Evolutionary conservation across 768 basidiomycete genomes (phyloP).

Genomic region (Tylopilus cervinicoccineus): DNA sequence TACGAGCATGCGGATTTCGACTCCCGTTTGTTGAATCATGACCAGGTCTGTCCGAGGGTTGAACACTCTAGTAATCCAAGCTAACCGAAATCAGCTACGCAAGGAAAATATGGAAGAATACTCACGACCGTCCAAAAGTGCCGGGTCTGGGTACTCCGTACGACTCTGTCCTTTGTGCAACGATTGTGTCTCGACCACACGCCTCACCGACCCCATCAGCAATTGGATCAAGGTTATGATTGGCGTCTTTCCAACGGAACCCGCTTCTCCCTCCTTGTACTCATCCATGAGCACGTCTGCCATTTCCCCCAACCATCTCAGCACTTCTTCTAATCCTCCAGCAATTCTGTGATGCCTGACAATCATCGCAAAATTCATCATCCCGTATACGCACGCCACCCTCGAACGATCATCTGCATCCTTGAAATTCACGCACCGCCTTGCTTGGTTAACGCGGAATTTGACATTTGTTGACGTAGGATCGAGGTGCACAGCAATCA

Average conservation of each 20-base stretch:
- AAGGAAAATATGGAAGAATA: slow-evolving; percentile 5
- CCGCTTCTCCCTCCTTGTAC: slow-evolving; percentile 33
- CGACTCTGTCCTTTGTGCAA: slow-evolving; percentile 35
- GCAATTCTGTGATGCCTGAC: slow-evolving; percentile 50
- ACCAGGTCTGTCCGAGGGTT: slow-evolving; percentile 42
- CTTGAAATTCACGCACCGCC: slow-evolving; percentile 64
- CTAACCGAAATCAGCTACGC: slow-evolving; percentile 33
- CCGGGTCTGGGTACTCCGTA: slow-evolving; percentile 57
- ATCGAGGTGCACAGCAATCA: slow-evolving; percentile 67
- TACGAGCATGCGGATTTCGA: slow-evolving; percentile 55
- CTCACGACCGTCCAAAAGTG: slow-evolving; percentile 53
- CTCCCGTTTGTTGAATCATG: slow-evolving; percentile 38
- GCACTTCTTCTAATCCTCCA: slow-evolving; percentile 42
- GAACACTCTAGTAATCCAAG: slow-evolving; percentile 54
- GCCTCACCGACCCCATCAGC: slow-evolving; percentile 53
- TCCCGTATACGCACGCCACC: slow-evolving; percentile 67
- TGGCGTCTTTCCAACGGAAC: slow-evolving; percentile 20
- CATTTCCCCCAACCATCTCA: slow-evolving; percentile 66
- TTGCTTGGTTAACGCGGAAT: slow-evolving; percentile 60
- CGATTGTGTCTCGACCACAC: slow-evolving; percentile 41
- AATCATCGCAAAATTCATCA: slow-evolving; percentile 65
- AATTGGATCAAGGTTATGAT: slow-evolving; percentile 43
- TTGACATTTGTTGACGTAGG: slow-evolving; percentile 43
- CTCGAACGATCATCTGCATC: slow-evolving; percentile 61
- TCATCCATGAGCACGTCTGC: slow-evolving; percentile 52